Conservation (phyloP, 2,329 filamentous ascomycete genomes). For the Pyrenochaeta sp. region DNA sequence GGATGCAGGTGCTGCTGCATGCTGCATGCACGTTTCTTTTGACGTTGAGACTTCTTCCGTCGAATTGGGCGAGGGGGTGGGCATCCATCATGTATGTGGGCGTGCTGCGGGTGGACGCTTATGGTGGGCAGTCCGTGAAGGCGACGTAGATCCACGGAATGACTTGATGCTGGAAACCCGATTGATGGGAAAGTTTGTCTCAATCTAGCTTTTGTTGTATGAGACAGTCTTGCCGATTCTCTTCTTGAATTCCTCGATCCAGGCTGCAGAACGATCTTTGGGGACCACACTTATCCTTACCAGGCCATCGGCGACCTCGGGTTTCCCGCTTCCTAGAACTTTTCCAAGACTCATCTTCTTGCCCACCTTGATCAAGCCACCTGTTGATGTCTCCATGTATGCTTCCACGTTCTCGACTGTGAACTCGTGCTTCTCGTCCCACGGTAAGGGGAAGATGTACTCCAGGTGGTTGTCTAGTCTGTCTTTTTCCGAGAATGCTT, state of each 20-base stretch:
- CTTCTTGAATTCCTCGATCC: conserved; percentile 84
- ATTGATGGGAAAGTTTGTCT: too few species aligned
- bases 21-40: conserved; percentile 11
- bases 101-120: not conserved
- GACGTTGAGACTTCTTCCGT: conserved; percentile 7
- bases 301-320: conserved; percentile 87
- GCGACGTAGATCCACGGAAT: too few species aligned
- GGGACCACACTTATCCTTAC: conserved; percentile 86
- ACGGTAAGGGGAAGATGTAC: conserved; percentile 88
- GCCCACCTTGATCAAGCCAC: conserved; percentile 87
- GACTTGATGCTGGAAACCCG: too few species aligned
- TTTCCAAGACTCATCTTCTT: conserved; percentile 81
- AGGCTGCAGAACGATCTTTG: conserved; percentile 70
- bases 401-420: conserved; percentile 74
- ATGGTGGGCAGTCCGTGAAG: too few species aligned
- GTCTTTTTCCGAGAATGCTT: conserved; percentile 81
- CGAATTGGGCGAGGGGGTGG: too few species aligned
- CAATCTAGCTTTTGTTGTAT: conserved; percentile 1
- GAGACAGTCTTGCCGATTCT: conserved; percentile 56
- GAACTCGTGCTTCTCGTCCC: conserved; percentile 78
- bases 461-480: conserved; percentile 77
- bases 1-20: too few species aligned
- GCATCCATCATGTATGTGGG: not conserved
- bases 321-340: conserved; percentile 75
- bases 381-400: conserved; percentile 82